Conservation (phyloP, 2,329 filamentous ascomycete species). For the Aspergillus ibericus region DNA sequence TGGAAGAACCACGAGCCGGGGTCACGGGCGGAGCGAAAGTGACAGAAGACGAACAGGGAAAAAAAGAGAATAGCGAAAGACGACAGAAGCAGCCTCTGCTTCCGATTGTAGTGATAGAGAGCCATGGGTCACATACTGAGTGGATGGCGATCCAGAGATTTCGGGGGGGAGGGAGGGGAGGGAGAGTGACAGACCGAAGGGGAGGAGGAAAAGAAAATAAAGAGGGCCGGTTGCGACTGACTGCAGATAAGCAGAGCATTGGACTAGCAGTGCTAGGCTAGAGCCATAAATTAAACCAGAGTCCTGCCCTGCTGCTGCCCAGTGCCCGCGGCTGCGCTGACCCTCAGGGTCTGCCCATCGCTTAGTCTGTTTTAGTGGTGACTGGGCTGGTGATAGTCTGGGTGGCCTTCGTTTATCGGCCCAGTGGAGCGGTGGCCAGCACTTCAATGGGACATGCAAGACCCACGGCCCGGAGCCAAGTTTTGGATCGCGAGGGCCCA, state of each 20-base stretch:
- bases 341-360: conserved; percentile 5
- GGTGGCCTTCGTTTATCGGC: not conserved
- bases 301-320: not conserved
- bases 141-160: not conserved
- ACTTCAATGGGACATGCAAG: too few relatives aligned
- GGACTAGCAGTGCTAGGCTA: not conserved
- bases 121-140: conserved; percentile 7
- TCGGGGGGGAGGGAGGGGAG: not conserved
- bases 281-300: not conserved
- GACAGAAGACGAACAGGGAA: conserved; percentile 20
- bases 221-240: not conserved
- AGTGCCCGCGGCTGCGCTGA: not conserved
- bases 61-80: conserved; percentile 21
- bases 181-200: not conserved
- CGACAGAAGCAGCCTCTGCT: conserved; percentile 21
- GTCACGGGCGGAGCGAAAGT: conserved; percentile 22
- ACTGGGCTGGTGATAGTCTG: not conserved
- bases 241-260: conserved; percentile 4
- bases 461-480: not conserved
- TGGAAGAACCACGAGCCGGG: conserved; percentile 27
- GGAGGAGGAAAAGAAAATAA: not conserved
- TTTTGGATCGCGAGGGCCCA: not conserved
- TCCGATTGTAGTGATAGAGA: conserved; percentile 15
- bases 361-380: not conserved
- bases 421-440: not conserved